Evolutionary conservation across 495 filamentous ascomycete genomes (phyloP).

Genomic region (Hyphodiscus hymeniophilus): DNA sequence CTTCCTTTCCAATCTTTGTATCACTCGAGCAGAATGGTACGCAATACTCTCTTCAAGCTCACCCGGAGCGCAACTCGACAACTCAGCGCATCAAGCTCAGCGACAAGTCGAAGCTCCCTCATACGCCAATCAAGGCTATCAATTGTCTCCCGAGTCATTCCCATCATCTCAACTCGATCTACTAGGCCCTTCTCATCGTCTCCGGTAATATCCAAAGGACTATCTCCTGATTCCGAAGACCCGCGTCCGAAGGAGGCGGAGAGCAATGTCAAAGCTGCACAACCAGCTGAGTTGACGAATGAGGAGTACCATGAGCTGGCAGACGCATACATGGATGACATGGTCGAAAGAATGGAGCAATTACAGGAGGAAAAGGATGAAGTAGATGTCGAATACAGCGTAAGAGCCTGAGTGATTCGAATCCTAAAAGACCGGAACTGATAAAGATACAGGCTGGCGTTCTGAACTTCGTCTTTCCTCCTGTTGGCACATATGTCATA

Average conservation of each 20-base stretch:
- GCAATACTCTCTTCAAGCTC: conserved; percentile 5
- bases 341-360: conserved; percentile 56
- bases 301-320: conserved; percentile 39
- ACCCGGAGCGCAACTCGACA: neutral
- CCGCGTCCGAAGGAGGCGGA: conserved; percentile 16
- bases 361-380: conserved; percentile 53
- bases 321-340: conserved; percentile 45
- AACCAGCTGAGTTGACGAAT: conserved; percentile 13
- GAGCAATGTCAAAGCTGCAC: neutral
- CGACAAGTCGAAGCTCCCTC: neutral
- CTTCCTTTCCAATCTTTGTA: conserved; percentile 5
- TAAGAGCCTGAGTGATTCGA: too few relatives aligned
- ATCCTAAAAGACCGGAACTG: too few relatives aligned
- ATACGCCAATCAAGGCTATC: neutral
- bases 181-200: neutral
- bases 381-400: conserved; percentile 55
- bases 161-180: neutral
- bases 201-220: conserved; percentile 15
- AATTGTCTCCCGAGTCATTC: neutral
- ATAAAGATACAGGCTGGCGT: conserved; percentile 60
- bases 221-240: conserved; percentile 23
- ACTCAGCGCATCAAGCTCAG: neutral
- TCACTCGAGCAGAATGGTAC: conserved; percentile 12
- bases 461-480: conserved; percentile 56
- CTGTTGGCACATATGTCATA: conserved; percentile 73